Base-by-base conservation (phyloP, 1,284 basidiomycete species). In the Malassezia sp. region DNA sequence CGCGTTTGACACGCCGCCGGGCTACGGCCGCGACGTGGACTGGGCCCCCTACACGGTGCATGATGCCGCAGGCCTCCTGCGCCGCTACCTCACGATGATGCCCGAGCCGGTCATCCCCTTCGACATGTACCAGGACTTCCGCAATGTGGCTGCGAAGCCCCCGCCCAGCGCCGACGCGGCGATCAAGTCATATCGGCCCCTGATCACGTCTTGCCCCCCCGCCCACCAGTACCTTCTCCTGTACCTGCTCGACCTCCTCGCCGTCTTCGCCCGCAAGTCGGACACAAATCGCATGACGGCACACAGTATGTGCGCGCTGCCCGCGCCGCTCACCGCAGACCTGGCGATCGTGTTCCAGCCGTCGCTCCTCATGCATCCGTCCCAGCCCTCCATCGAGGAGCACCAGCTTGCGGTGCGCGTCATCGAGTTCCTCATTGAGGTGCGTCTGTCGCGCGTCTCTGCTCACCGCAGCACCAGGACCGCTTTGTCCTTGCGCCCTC, bases 281-380 rank as follows among this genome's bases (percentile, higher is more conserved):
- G 84, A 89, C 59, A 84, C 83, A 74, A 97, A 96, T 69, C 75
- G 90, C 36, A 97, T 97, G 91, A 90, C 84, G 1, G 84, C 90
- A 12, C 79, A 84, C 51, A n/a, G n/a, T n/a, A n/a, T n/a, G n/a
- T n/a, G n/a, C n/a, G n/a, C n/a, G n/a, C n/a, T n/a, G n/a, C n/a
- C n/a, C n/a, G n/a, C n/a, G n/a, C n/a, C n/a, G n/a, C n/a, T n/a
- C n/a, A n/a, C n/a, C n/a, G n/a, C n/a, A n/a, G 97, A 70, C 29
- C 55, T 70, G 5, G 67, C 67, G 21, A 61, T 70, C 49, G 59
- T 70, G 36, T 70, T 70, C 50, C 67, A 70, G 41, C 67, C 67
- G 0, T 62, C 63, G 26, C 65, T 70, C 18, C 82, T 97, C 49
- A 85, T 84, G 12, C 87, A 89, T 66, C 88, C 85, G 0, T 73